Conservation (phyloP, 1,284 basidiomycete genomes). For the Fomes fomentarius region DNA sequence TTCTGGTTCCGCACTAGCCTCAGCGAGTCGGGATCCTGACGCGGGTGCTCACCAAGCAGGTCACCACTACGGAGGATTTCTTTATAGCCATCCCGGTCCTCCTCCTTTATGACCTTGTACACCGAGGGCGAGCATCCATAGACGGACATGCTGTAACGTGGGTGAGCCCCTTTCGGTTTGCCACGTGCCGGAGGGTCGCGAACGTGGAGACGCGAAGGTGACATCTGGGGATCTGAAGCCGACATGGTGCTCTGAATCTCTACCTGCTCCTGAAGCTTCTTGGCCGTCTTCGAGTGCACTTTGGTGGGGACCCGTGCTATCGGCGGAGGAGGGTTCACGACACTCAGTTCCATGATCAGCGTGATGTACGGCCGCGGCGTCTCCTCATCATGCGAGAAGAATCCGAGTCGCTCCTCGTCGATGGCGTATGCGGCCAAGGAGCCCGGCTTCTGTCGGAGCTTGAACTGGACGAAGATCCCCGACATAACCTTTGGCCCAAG, state of each 20-base stretch:
- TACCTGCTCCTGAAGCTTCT: background rate
- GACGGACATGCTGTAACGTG: conserved; percentile 1
- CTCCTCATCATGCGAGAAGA: background rate
- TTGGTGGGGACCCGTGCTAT: too few species aligned
- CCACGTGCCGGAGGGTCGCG: background rate
- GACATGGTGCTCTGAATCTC: background rate
- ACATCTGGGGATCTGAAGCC: background rate
- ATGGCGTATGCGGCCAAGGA: conserved; percentile 1
- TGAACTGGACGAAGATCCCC: conserved; percentile 13
- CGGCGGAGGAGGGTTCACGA: background rate
- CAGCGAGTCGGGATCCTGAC: too few species aligned
- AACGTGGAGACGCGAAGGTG: background rate
- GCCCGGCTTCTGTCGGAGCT: background rate
- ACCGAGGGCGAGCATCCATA: background rate
- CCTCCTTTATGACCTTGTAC: background rate
- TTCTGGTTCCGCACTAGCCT: too few species aligned
- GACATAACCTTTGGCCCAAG: background rate
- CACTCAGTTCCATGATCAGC: conserved; percentile 12
- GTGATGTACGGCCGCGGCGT: conserved; percentile 7
- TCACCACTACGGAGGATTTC: background rate
- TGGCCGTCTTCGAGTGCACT: background rate
- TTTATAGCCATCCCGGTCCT: background rate
- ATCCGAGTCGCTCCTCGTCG: background rate
- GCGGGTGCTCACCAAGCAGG: background rate
- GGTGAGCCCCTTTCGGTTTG: background rate